Evolutionary conservation across 164 flowering plant genomes (phyloP).

Genomic region (Chimonanthus salicifolius): DNA sequence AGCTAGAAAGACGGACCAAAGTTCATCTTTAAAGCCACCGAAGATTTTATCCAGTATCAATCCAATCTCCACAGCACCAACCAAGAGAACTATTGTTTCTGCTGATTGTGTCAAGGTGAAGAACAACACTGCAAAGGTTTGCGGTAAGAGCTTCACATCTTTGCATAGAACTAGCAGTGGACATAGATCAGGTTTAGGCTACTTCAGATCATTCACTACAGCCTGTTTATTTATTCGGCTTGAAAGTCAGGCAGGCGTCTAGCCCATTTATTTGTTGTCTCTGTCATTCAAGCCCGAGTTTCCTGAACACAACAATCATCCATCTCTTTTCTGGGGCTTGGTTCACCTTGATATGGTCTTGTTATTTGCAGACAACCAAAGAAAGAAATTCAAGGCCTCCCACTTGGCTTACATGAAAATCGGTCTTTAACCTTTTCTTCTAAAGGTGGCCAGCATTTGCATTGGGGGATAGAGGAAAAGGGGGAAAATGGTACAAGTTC

Average conservation of each 20-base stretch:
- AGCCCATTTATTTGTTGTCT: neutral
- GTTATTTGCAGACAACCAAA: neutral
- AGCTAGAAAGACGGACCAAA: constrained; percentile 27
- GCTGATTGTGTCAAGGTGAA: constrained; percentile 29
- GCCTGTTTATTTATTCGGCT: too few species aligned
- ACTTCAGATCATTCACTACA: too few species aligned
- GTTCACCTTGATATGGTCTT: neutral
- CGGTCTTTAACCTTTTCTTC: neutral
- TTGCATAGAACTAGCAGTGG: neutral
- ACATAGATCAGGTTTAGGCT: neutral
- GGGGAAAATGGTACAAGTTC: too few species aligned
- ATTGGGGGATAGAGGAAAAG: too few species aligned
- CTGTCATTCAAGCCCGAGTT: neutral
- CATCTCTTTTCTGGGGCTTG: too few species aligned
- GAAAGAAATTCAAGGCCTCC: neutral
- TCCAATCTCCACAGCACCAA: constrained; percentile 28
- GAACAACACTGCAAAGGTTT: constrained; percentile 24
- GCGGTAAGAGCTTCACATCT: constrained; percentile 17
- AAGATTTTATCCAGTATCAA: constrained; percentile 26
- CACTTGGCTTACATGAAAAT: neutral
- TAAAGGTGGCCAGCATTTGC: neutral
- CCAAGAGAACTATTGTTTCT: constrained; percentile 43
- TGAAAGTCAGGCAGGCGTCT: too few species aligned
- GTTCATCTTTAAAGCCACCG: constrained; percentile 38
- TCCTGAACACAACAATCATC: neutral